Base-by-base conservation (phyloP, 2,329 filamentous ascomycete genomes). In the Sphaerulina musiva region DNA sequence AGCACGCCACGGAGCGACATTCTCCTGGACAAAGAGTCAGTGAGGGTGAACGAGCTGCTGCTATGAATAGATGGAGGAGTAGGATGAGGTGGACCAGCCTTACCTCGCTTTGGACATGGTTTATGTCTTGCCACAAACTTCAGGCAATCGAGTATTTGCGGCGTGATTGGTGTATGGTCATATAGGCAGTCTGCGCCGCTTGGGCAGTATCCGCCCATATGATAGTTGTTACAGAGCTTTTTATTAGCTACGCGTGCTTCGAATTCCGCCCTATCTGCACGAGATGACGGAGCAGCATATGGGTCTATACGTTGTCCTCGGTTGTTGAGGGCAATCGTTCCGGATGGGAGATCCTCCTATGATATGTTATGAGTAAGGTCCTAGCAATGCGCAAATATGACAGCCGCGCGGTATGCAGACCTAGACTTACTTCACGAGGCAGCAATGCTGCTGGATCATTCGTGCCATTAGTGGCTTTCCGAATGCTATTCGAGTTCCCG, bases 211-310 rank as follows among this genome's bases (percentile, higher is more conserved):
- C 61, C 64, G 39, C 47, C 54, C 0, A 80, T 67, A 53, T 79
- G 74, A 54, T 72, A 72, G 29, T 70, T 72, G 60, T 80, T 80
- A 64, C 78, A 80, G 0, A 76, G 70, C 59, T 78, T 79, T 14
- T 68, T 65, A 2, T 66, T 60, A 11, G 65, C 66, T 29, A 68
- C 67, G 10, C 71, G 70, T 9, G 65, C 62, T 17, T 70, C 69
- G 61, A 76, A 80, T 7, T 59, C 58, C 1, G 68, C 62, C 61
- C 71, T 70, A 29, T 73, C 72, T 12, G 72, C 67, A 11, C 58
- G 34, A 0, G 70, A 61, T 0, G 75, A 73, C 0, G 65, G 59
- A 7, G 69, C 66, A 32, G 72, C 66, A 59, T 72, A 72, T 0
- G 66, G 58, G 59, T 81, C 78, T 11, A 81, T 64, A 4, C 78